Conservation (phyloP, 306 rosid species). For the Trifolium repens region DNA sequence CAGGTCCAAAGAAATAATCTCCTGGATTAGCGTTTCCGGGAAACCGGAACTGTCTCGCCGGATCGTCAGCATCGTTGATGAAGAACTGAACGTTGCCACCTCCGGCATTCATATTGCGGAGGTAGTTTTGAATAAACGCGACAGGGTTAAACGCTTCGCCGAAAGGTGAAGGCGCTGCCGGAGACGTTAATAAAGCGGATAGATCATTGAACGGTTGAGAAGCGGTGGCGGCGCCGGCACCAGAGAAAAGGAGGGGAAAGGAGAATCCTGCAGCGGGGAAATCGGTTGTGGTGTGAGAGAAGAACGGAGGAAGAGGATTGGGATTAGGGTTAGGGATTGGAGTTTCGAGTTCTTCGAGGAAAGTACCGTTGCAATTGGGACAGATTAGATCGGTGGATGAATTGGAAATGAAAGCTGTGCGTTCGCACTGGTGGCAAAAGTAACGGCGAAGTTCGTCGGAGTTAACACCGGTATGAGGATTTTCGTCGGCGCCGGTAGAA, state of each 20-base stretch:
- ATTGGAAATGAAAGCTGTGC: conserved; percentile 58
- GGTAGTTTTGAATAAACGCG: conserved; percentile 70
- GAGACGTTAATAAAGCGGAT: conserved; percentile 55
- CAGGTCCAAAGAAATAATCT: conserved; percentile 91
- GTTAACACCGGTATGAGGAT: conserved; percentile 16
- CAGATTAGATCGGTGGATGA: conserved; percentile 70
- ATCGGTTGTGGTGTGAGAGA: conserved; percentile 50
- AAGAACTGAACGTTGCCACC: conserved; percentile 83
- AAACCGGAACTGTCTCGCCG: conserved; percentile 48
- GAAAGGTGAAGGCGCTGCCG: conserved; percentile 45
- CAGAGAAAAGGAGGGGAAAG: conserved; percentile 54
- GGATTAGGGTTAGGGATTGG: conserved; percentile 50
- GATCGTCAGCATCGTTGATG: conserved; percentile 61
- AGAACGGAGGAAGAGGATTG: conserved; percentile 46
- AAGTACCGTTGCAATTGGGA: conserved; percentile 68
- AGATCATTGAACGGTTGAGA: conserved; percentile 53
- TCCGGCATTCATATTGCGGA: conserved; percentile 62
- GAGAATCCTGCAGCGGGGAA: conserved; percentile 39
- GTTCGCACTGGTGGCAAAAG: conserved; percentile 76
- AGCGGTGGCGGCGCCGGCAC: background rate
- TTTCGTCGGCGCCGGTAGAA: conserved; percentile 56
- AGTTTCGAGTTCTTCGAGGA: conserved; percentile 75
- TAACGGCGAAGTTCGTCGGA: conserved; percentile 55
- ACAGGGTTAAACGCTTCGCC: conserved; percentile 71
- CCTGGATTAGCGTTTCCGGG: conserved; percentile 69